phyloP scores from a whole-genome alignment of 2,329 filamentous ascomycete species.

The Zymoseptoria pseudotritici region DNA sequence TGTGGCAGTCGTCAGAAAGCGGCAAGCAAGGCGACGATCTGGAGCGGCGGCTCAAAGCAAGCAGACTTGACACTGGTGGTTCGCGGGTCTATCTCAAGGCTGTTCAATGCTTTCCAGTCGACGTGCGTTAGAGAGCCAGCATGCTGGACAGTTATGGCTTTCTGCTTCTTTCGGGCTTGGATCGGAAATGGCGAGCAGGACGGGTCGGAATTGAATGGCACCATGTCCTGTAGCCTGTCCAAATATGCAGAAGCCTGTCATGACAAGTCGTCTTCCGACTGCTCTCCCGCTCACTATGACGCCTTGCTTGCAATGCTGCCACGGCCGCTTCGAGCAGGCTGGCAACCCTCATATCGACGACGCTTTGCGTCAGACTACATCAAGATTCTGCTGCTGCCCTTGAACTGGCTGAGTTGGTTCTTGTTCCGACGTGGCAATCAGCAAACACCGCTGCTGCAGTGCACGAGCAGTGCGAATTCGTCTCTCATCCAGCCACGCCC shows the following conservation, averaged over 20 bases:
- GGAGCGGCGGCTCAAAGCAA: not conserved
- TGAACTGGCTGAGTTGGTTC: not conserved
- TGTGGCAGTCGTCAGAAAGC: not conserved
- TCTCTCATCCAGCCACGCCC: not conserved
- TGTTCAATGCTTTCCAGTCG: not conserved
- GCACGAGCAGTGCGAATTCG: not conserved
- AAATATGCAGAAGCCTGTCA: slow-evolving; percentile 1
- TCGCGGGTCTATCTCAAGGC: not conserved
- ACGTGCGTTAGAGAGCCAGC: not conserved
- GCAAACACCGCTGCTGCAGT: not conserved
- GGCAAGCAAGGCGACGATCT: not conserved
- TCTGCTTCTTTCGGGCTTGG: not conserved
- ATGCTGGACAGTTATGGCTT: not conserved
- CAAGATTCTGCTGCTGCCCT: not conserved
- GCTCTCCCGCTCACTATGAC: not conserved
- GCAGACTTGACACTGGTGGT: not conserved
- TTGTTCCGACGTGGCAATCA: not conserved
- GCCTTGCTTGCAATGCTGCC: not conserved
- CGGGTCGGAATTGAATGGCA: not conserved
- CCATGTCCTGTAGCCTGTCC: slow-evolving; percentile 1
- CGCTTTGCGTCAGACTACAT: not conserved
- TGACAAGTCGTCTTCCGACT: not conserved
- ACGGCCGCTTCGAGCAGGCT: not conserved
- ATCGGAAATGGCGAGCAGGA: not conserved
- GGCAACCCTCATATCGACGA: not conserved